These are phyloP conservation scores for Ulvella scutata DNA, from an alignment of 139 green algal genomes.

Conservation along the genomic window DNA sequence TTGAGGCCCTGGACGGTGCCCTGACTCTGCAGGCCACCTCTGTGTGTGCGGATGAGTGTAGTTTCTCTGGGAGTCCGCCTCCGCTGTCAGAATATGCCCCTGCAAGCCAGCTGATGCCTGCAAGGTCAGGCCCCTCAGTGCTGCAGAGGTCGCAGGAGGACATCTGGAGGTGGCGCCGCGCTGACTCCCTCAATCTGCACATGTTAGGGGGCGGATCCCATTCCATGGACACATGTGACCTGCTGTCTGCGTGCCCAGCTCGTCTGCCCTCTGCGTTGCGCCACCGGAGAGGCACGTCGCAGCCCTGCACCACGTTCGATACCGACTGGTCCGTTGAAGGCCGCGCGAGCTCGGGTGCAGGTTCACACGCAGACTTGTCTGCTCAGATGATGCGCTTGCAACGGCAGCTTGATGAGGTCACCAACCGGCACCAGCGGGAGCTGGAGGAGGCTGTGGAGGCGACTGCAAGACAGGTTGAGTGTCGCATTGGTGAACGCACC, in stretches of 20 bases:
- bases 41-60: no score
- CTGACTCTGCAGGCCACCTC: no score
- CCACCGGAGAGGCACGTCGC: neutral
- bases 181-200: neutral
- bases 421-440: neutral
- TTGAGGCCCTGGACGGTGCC: no score
- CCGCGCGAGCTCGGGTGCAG: no score
- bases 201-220: neutral
- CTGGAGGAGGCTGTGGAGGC: neutral
- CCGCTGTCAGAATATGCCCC: no score
- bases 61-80: no score
- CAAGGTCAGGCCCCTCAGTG: no score
- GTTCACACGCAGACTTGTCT: neutral
- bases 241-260: neutral
- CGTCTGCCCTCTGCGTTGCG: neutral
- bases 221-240: neutral
- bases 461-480: neutral
- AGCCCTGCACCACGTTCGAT: neutral
- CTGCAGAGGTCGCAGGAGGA: no score
- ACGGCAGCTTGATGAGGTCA: neutral
- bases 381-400: neutral
- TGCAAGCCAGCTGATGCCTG: no score
- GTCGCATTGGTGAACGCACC: neutral
- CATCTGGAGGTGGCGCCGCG: no score
- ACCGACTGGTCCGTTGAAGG: neutral